Conservation (phyloP, 139 green algal genomes). For the Tetradesmus lagerheimii region DNA sequence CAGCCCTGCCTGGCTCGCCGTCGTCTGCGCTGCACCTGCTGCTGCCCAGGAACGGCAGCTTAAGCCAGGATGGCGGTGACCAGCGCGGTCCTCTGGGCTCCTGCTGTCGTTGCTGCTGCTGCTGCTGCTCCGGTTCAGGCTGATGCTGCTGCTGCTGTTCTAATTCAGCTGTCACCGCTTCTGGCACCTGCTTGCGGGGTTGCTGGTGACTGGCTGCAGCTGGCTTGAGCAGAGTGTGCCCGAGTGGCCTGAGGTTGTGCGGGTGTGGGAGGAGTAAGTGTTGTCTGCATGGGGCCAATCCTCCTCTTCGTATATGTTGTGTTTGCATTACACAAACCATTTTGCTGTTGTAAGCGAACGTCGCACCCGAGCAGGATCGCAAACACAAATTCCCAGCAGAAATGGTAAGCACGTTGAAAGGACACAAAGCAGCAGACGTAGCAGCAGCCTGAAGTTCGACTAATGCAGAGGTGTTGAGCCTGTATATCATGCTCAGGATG, state of each 20-base stretch:
- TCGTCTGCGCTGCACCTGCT: background rate
- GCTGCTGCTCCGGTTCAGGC: background rate
- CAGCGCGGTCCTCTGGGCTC: background rate
- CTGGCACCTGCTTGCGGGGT: background rate
- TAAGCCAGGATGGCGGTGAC: slow-evolving; percentile 12
- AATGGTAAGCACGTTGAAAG: background rate
- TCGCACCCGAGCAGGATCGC: background rate
- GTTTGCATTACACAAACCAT: background rate
- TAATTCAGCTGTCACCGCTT: background rate
- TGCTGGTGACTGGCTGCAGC: slow-evolving; percentile 1
- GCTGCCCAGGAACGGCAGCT: background rate
- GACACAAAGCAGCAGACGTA: background rate
- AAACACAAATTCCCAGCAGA: background rate
- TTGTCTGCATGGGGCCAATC: background rate
- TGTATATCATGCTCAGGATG: background rate
- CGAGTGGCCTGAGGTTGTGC: background rate
- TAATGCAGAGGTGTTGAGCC: background rate
- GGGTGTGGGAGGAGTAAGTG: background rate
- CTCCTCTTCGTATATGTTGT: background rate
- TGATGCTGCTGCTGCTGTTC: slow-evolving; percentile 31
- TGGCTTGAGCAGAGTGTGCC: slow-evolving; percentile 1
- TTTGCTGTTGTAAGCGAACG: background rate
- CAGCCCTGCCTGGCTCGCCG: background rate
- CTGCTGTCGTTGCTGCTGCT: slow-evolving; percentile 12
- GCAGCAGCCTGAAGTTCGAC: background rate